Conservation (phyloP, 1,284 basidiomycete genomes). For the Mixia osmundae region DNA sequence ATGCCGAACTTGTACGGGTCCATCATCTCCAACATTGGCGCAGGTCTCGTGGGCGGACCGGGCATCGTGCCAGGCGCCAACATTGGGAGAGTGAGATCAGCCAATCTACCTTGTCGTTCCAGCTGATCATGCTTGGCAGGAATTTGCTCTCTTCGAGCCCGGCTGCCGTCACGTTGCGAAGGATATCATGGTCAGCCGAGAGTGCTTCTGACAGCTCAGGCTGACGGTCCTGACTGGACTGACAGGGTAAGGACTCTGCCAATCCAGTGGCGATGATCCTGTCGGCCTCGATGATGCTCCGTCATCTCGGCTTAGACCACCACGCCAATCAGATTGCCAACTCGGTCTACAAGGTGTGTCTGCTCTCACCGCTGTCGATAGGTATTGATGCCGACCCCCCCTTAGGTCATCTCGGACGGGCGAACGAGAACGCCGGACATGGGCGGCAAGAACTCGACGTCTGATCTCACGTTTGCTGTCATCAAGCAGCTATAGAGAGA, state of each 20-base stretch:
- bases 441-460: constrained; percentile 49
- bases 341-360: constrained; percentile 85
- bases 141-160: constrained; percentile 96
- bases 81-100: constrained; percentile 52
- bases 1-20: constrained; percentile 95
- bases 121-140: constrained; percentile 27
- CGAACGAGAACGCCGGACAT: constrained; percentile 86
- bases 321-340: constrained; percentile 87
- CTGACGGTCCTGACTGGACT: constrained; percentile 28
- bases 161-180: constrained; percentile 96
- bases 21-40: constrained; percentile 95
- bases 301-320: constrained; percentile 82
- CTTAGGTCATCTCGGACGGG: constrained; percentile 62
- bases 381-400: too few relatives aligned
- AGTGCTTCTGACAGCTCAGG: neutral
- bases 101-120: constrained; percentile 3
- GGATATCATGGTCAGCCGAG: constrained; percentile 53
- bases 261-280: constrained; percentile 98
- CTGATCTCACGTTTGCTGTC: constrained; percentile 73
- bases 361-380: too few relatives aligned
- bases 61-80: constrained; percentile 97
- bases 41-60: constrained; percentile 90
- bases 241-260: constrained; percentile 43
- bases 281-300: constrained; percentile 92
- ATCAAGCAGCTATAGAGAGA: constrained; percentile 31